These are phyloP conservation scores for Schizonepeta tenuifolia DNA, from an alignment of 257 asterid species.

Conservation along the genomic window DNA sequence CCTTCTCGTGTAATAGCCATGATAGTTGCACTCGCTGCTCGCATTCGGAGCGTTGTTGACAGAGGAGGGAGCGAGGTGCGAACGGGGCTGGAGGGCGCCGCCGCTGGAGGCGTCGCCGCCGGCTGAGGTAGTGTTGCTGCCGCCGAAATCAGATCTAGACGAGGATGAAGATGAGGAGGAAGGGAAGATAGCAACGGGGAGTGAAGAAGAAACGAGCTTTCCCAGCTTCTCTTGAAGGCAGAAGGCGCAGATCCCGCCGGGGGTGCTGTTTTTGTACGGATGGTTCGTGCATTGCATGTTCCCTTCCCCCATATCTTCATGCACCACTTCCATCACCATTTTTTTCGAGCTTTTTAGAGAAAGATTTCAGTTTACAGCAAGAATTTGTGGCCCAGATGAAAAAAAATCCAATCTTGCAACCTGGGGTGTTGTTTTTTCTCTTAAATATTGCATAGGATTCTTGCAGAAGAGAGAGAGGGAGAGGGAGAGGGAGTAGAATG, in stretches of 20 bases:
- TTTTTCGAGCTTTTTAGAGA: constrained; percentile 21
- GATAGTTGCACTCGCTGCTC: constrained; percentile 21
- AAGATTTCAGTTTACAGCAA: constrained; percentile 9
- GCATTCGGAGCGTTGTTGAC: constrained; percentile 14
- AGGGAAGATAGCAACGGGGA: constrained; percentile 71
- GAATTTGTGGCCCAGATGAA: constrained; percentile 13
- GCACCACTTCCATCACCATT: constrained; percentile 98
- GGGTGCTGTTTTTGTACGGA: constrained; percentile 77
- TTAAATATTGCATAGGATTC: neutral
- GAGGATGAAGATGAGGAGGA: constrained; percentile 79
- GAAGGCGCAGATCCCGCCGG: constrained; percentile 96
- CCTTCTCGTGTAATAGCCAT: constrained; percentile 41
- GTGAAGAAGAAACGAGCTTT: constrained; percentile 88
- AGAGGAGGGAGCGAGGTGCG: constrained; percentile 36
- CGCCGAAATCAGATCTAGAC: constrained; percentile 82
- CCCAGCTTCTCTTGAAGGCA: constrained; percentile 99
- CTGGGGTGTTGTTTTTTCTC: neutral
- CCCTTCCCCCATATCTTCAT: constrained; percentile 88
- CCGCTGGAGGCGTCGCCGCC: constrained; percentile 27
- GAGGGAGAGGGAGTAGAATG: neutral
- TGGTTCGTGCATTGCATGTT: constrained; percentile 79
- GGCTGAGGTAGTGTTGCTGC: constrained; percentile 30
- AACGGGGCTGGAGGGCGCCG: constrained; percentile 37
- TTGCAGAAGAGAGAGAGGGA: constrained; percentile 6
- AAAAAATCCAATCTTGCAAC: constrained; percentile 5